These are phyloP conservation scores for Microbotryum violaceum DNA, from an alignment of 1,284 basidiomycete genomes.

Conservation along the genomic window DNA sequence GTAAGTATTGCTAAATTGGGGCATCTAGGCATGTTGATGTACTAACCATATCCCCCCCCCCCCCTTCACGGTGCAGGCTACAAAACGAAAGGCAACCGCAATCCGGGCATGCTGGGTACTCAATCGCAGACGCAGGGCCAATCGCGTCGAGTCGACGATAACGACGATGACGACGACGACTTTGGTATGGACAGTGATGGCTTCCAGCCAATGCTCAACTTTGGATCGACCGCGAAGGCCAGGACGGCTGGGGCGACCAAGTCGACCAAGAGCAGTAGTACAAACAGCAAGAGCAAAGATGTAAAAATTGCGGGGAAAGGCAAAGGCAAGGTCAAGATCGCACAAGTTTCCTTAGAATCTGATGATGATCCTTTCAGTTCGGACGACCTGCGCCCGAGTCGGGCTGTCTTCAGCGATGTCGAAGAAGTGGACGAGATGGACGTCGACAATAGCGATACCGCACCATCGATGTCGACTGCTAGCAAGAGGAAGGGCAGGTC, in stretches of 20 bases:
- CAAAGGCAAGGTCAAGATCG: conserved; percentile 18
- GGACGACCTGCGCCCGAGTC: neutral
- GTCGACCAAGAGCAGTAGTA: neutral
- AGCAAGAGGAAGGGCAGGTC: too few species aligned
- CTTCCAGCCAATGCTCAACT: conserved; percentile 9
- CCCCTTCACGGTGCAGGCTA: neutral
- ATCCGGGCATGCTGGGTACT: neutral
- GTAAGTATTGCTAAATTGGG: neutral
- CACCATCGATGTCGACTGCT: conserved; percentile 7
- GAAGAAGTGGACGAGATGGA: conserved; percentile 9
- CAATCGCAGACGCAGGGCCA: conserved; percentile 1
- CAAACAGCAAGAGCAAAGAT: neutral
- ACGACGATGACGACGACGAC: neutral
- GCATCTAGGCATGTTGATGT: neutral
- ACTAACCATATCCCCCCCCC: neutral
- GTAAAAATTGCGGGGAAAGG: neutral
- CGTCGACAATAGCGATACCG: conserved; percentile 1
- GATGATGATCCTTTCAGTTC: conserved; percentile 4
- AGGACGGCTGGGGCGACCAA: neutral
- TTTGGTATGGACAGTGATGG: neutral
- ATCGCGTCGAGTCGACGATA: neutral
- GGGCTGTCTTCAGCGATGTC: neutral
- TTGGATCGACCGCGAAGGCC: neutral
- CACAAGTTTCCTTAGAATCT: conserved; percentile 15
- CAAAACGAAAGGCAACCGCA: conserved; percentile 1